Evolutionary conservation across 176 grass and related monocot species (phyloP).

Genomic region (Urochloa ruziziensis): DNA sequence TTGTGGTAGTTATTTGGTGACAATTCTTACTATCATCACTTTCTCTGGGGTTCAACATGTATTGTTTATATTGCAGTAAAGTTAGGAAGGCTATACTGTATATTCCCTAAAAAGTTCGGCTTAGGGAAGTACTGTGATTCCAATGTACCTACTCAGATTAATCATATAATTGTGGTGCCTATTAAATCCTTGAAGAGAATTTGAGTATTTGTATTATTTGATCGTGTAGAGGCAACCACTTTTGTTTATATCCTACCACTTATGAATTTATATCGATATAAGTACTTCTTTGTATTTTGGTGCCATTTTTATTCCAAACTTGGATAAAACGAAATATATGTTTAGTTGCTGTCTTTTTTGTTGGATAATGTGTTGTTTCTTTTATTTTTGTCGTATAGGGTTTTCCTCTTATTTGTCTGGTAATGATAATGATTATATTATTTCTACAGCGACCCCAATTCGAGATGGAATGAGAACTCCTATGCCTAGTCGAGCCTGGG

Average conservation of each 20-base stretch:
- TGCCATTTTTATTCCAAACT: neutral
- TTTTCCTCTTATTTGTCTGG: neutral
- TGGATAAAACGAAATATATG: neutral
- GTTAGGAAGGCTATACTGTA: neutral
- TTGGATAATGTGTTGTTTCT: neutral
- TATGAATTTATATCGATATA: too few relatives aligned
- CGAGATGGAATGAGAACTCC: slow-evolving; percentile 72
- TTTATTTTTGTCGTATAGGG: too few relatives aligned
- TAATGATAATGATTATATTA: neutral
- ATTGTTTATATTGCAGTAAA: neutral
- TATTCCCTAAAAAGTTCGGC: neutral
- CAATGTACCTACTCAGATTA: neutral
- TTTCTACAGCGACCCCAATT: slow-evolving; percentile 67
- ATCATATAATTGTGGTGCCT: neutral
- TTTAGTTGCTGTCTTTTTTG: slow-evolving; percentile 20
- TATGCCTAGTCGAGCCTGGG: slow-evolving; percentile 58
- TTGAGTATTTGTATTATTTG: neutral
- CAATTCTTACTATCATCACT: neutral
- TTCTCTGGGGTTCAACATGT: neutral
- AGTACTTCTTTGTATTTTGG: neutral
- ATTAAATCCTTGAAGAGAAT: neutral
- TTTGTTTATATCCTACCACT: neutral
- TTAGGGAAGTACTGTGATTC: neutral
- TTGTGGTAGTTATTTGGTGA: neutral
- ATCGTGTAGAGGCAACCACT: neutral